Evolutionary conservation across 2,329 filamentous ascomycete genomes (phyloP).

Genomic region (Pseudopyricularia javanii): DNA sequence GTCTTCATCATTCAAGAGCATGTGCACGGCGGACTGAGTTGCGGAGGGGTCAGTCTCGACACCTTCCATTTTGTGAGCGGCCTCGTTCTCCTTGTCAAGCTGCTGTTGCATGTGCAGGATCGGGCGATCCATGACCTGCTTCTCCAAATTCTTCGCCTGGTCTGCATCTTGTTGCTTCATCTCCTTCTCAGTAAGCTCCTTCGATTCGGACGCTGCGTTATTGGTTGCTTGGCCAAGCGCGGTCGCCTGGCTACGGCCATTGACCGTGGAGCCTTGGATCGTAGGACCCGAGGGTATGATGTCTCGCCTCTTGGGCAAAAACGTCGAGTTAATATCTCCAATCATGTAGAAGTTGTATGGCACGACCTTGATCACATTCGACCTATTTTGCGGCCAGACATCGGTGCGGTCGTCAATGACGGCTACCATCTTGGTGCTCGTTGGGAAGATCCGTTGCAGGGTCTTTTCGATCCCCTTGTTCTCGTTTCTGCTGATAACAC

Average conservation of each 20-base stretch:
- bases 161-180: constrained; percentile 68
- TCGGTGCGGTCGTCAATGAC: constrained; percentile 97
- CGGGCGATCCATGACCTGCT: constrained; percentile 80
- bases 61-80: constrained; percentile 17
- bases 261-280: background rate
- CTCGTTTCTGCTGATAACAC: constrained; percentile 92
- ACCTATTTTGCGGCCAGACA: constrained; percentile 83
- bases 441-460: constrained; percentile 80
- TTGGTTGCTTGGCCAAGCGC: background rate
- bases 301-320: constrained; percentile 67
- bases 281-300: constrained; percentile 21
- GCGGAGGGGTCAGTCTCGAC: constrained; percentile 20
- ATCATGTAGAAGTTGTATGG: constrained; percentile 98
- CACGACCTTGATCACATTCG: constrained; percentile 86
- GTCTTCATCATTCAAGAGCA: constrained; percentile 80
- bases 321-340: constrained; percentile 97
- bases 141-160: constrained; percentile 77
- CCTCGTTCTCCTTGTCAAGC: constrained; percentile 73
- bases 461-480: constrained; percentile 92
- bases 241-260: background rate
- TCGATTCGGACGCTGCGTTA: background rate
- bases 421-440: constrained; percentile 97
- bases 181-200: background rate
- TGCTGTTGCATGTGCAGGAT: constrained; percentile 86
- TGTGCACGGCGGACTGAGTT: constrained; percentile 37